A percentile compares a stretch with the other conserved stretches of the same genome.
Evolutionary conservation across 2,329 filamentous ascomycete species (phyloP).

Genomic region (Rugonectria rugulosa): DNA sequence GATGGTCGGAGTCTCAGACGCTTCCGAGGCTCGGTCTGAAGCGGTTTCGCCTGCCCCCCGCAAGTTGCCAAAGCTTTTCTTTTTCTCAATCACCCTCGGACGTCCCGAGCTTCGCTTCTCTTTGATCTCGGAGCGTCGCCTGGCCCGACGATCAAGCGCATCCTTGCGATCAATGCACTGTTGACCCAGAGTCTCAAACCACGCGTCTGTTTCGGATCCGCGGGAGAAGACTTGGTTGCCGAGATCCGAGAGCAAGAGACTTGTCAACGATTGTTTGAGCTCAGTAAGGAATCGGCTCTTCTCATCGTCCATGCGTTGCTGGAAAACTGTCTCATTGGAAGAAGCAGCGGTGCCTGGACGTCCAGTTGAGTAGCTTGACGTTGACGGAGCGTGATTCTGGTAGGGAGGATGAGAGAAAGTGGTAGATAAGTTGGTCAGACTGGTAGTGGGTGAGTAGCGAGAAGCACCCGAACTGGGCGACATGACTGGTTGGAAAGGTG

Average conservation of each 20-base stretch:
- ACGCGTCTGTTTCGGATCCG: conserved; percentile 91
- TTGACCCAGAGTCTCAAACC: conserved; percentile 77
- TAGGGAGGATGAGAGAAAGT: conserved; percentile 55
- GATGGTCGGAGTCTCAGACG: conserved; percentile 46
- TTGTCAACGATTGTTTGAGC: conserved; percentile 80
- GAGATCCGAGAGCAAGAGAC: conserved; percentile 86
- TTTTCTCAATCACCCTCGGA: conserved; percentile 66
- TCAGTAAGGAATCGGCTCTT: conserved; percentile 82
- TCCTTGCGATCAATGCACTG: conserved; percentile 71
- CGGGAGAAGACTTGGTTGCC: conserved; percentile 85
- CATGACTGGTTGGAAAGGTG: conserved; percentile 76
- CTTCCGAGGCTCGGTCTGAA: conserved; percentile 47
- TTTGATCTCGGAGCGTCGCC: conserved; percentile 50
- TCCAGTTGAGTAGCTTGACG: conserved; percentile 56
- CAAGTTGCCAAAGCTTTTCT: conserved; percentile 73
- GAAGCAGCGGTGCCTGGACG: conserved; percentile 73
- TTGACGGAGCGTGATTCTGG: conserved; percentile 52
- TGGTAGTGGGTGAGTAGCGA: conserved; percentile 68
- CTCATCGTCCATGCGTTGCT: conserved; percentile 69
- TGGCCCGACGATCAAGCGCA: conserved; percentile 57
- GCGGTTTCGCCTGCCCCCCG: conserved; percentile 56
- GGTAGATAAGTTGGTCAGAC: conserved; percentile 63
- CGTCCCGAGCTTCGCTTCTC: conserved; percentile 56
- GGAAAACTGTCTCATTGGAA: conserved; percentile 71
- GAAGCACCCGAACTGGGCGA: conserved; percentile 68